Conservation (phyloP, 1,284 basidiomycete species). For the Vanrija pseudolonga region DNA sequence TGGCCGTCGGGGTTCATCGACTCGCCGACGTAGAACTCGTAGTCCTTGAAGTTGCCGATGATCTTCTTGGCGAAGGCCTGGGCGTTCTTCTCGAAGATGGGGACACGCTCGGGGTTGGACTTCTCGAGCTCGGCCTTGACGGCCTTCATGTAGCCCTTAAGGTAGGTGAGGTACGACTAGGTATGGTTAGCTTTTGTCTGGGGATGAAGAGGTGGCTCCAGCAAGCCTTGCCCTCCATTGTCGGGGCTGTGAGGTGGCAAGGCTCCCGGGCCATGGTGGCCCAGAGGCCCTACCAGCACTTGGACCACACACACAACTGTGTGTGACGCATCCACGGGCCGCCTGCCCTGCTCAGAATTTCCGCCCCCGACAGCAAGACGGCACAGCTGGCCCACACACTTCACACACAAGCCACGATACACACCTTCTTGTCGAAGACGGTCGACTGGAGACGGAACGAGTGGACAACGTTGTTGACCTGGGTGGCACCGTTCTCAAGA, state of each 20-base stretch:
- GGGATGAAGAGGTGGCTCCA: background rate
- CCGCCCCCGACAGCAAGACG: too few relatives aligned
- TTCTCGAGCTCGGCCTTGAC: conserved; percentile 64
- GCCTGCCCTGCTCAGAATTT: too few relatives aligned
- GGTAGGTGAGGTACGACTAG: conserved; percentile 67
- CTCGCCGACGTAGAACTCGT: conserved; percentile 72
- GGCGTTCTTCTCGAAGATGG: conserved; percentile 81
- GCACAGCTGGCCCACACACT: too few relatives aligned
- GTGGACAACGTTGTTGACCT: conserved; percentile 88
- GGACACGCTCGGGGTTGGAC: conserved; percentile 65
- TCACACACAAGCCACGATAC: background rate
- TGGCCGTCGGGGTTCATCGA: conserved; percentile 82
- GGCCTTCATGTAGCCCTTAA: conserved; percentile 89
- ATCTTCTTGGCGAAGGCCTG: conserved; percentile 78
- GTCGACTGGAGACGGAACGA: conserved; percentile 87
- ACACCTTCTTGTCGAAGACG: conserved; percentile 81
- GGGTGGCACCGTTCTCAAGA: conserved; percentile 69
- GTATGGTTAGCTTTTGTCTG: background rate
- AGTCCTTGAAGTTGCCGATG: conserved; percentile 74
- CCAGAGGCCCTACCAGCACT: background rate
- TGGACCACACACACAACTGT: background rate
- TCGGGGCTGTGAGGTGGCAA: too few relatives aligned
- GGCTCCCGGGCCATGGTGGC: background rate
- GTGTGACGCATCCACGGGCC: too few relatives aligned
- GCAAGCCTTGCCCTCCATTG: too few relatives aligned